phyloP scores from a whole-genome alignment of 2,329 filamentous ascomycete genomes.

The Xylariaceae sp. region DNA sequence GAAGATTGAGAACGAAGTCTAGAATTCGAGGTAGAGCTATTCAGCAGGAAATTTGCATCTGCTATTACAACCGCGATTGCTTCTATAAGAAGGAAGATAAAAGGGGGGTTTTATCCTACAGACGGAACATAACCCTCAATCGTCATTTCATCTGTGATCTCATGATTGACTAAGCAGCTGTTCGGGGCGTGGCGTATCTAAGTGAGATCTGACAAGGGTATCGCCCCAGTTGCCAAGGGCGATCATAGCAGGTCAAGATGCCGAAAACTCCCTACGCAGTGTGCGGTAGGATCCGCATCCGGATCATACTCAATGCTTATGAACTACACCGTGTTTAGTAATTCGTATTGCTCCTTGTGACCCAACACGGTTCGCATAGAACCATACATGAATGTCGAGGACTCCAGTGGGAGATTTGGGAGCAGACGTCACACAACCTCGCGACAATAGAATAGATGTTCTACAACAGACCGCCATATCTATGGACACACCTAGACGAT shows the following conservation, averaged over 20 bases:
- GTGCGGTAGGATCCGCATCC: constrained; percentile 24
- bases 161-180: constrained; percentile 11
- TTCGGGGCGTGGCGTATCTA: constrained; percentile 21
- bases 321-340: not conserved
- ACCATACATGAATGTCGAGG: not conserved
- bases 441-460: not conserved
- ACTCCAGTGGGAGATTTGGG: not conserved
- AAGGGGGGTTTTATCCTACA: no score
- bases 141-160: no score
- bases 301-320: constrained; percentile 8
- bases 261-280: constrained; percentile 11
- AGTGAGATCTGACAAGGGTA: constrained; percentile 27
- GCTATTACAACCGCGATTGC: no score
- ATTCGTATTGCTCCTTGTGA: not conserved
- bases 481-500: no score
- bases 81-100: no score
- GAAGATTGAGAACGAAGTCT: not conserved
- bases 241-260: constrained; percentile 35
- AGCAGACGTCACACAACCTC: not conserved
- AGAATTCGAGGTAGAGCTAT: not conserved
- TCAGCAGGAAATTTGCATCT: no score
- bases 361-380: not conserved
- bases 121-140: no score
- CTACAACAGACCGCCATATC: not conserved
- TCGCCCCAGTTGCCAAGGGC: constrained; percentile 35